phyloP scores from a whole-genome alignment of 2,329 filamentous ascomycete genomes.

The Eutypella sp. region DNA sequence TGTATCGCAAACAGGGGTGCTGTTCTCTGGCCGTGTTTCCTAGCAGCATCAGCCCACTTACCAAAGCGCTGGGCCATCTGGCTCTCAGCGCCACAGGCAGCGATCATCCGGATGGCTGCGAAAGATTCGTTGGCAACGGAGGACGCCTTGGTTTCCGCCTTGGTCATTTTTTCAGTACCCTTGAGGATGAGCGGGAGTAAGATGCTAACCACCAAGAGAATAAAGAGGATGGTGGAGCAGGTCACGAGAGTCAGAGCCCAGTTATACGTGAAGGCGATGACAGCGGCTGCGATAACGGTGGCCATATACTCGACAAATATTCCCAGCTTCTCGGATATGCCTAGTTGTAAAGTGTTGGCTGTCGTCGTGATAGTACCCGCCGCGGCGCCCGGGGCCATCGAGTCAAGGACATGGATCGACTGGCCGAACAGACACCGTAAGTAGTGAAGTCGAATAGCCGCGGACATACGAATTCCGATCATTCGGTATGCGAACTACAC shows the following conservation, averaged over 20 bases:
- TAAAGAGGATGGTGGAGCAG: constrained; percentile 51
- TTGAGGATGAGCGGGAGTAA: constrained; percentile 54
- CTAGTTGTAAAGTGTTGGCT: constrained; percentile 59
- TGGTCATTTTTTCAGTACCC: constrained; percentile 39
- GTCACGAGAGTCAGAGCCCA: constrained; percentile 59
- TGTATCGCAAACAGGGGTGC: constrained; percentile 49
- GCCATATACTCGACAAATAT: constrained; percentile 51
- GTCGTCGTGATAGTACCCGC: constrained; percentile 60
- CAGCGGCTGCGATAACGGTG: constrained; percentile 46
- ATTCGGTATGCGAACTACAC: constrained; percentile 53
- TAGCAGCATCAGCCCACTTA: constrained; percentile 50
- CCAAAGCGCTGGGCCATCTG: constrained; percentile 50
- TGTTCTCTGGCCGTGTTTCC: constrained; percentile 41
- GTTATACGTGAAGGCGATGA: constrained; percentile 52
- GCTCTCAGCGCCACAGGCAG: constrained; percentile 56
- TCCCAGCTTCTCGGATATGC: constrained; percentile 60
- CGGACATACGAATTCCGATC: constrained; percentile 57
- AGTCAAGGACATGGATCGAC: constrained; percentile 63
- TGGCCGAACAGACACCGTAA: constrained; percentile 59
- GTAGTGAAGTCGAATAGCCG: constrained; percentile 59
- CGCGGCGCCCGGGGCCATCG: constrained; percentile 56
- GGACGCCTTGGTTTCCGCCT: constrained; percentile 52
- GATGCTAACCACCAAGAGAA: constrained; percentile 41
- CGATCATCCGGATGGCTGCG: constrained; percentile 55
- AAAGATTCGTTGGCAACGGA: constrained; percentile 59